phyloP scores from a whole-genome alignment of 257 asterid genomes.

The Solanum peruvianum region DNA sequence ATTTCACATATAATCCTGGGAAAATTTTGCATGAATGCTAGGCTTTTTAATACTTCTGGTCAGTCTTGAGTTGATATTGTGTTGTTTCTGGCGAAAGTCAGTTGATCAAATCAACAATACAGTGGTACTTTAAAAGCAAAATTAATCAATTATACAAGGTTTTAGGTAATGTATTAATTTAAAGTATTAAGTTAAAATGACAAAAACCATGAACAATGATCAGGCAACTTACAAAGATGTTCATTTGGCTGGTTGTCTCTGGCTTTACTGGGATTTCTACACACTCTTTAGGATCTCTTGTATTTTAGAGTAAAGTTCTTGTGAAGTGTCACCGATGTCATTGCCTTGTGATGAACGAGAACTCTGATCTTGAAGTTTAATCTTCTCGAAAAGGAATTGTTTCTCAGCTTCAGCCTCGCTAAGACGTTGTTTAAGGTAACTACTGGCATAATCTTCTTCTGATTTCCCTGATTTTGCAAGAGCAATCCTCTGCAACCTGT shows the following conservation, averaged over 20 bases:
- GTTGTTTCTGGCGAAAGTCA: background rate
- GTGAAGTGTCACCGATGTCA: constrained; percentile 40
- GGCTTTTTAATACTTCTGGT: background rate
- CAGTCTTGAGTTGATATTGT: background rate
- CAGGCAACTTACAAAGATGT: background rate
- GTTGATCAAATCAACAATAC: background rate
- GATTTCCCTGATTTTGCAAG: constrained; percentile 78
- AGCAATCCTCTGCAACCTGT: constrained; percentile 81
- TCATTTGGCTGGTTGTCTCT: background rate
- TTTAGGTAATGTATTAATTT: background rate
- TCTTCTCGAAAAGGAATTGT: constrained; percentile 71
- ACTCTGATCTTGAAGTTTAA: constrained; percentile 70
- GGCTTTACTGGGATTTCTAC: constrained; percentile 9
- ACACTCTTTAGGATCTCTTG: constrained; percentile 78
- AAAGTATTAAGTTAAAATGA: background rate
- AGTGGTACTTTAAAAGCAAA: background rate
- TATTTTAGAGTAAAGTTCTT: constrained; percentile 47
- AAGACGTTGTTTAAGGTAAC: constrained; percentile 79
- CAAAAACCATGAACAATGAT: background rate
- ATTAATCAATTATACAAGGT: background rate
- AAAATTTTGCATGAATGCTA: background rate
- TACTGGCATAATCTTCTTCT: constrained; percentile 82
- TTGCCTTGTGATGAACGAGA: constrained; percentile 51
- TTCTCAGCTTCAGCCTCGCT: constrained; percentile 97
- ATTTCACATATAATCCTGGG: background rate